Evolutionary conservation across 441 rosid species (phyloP), one percentile per base, ranked within the genome.

Genomic region (Manihot esculenta): DNA sequence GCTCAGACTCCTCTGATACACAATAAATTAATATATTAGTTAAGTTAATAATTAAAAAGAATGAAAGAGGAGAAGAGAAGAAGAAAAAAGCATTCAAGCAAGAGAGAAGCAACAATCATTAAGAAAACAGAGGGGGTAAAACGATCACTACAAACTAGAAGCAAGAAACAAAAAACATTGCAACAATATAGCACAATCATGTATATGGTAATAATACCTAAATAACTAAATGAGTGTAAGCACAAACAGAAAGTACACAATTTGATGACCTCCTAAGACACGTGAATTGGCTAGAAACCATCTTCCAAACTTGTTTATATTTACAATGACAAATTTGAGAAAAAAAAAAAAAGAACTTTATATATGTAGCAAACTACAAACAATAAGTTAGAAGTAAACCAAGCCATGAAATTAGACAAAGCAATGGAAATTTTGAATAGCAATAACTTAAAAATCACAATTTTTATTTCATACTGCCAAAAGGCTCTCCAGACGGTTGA

Each of bases 1-100:
- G 95, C 42, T 93, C 98, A 68, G 94, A 81, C 69, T 93, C 97
- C 84, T 90, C 98, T 91, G 88, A 69, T 63, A 21, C 70, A 83
- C 70, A 81, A 58, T 15, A 67, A 69, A 23, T 62, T 51, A 70
- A 26, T 44, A 15, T 66, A 68, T 73, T 59, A 72, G 45, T 21
- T 42, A 70, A 56, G 23, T 72, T 6, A 63, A 66, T 38, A 30
- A 47, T 49, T 53, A 38, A 12, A 30, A 17, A 23, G 62, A 23
- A 72, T 10, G 54, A 24, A 21, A 10, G 26, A 17, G 20, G 42
- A 1, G n/a, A 21, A 38, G 48, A 23, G 21, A 62, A 3, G 21
- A 62, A 3, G 23, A 11, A 48, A 14, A 35, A 1, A 24, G 42
- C 9, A 26, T 27, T 26, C 62, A 38, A 51, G 35, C n/a, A 24